Evolutionary conservation across 2,329 filamentous ascomycete species (phyloP).

Genomic region (Diaporthe amygdali): DNA sequence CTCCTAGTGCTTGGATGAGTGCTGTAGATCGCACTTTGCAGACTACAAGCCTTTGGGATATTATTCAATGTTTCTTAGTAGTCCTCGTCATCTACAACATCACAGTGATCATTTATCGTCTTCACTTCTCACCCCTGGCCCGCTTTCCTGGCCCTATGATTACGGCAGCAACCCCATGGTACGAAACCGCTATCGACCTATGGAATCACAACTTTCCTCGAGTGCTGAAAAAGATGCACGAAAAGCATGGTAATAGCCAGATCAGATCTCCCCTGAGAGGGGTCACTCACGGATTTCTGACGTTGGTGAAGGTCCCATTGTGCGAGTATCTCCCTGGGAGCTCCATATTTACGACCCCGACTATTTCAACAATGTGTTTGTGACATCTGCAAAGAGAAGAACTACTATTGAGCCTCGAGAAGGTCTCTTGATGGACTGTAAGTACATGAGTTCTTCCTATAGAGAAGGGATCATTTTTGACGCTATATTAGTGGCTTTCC

Average conservation of each 20-base stretch:
- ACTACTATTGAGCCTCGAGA: background rate
- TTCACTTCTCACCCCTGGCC: background rate
- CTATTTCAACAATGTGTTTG: background rate
- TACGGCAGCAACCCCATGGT: background rate
- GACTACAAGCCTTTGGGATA: too few species aligned
- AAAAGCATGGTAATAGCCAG: background rate
- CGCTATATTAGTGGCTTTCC: background rate
- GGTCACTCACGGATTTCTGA: background rate
- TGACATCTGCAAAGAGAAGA: background rate
- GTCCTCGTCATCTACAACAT: too few species aligned
- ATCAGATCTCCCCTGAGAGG: background rate
- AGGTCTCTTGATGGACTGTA: too few species aligned
- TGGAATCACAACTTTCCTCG: background rate
- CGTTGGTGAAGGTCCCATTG: background rate
- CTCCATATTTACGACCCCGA: background rate
- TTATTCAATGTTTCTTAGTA: too few species aligned
- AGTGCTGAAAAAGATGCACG: background rate
- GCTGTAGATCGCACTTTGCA: too few species aligned
- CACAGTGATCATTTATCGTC: background rate
- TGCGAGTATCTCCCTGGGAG: background rate
- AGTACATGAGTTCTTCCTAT: background rate
- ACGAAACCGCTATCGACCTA: background rate
- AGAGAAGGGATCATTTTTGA: background rate
- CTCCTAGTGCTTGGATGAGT: too few species aligned
- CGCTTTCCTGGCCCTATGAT: background rate